A percentile compares a stretch with the other conserved stretches of the same genome.
phyloP scores from a whole-genome alignment of 2,329 filamentous ascomycete genomes.

The Talaromyces funiculosus region DNA sequence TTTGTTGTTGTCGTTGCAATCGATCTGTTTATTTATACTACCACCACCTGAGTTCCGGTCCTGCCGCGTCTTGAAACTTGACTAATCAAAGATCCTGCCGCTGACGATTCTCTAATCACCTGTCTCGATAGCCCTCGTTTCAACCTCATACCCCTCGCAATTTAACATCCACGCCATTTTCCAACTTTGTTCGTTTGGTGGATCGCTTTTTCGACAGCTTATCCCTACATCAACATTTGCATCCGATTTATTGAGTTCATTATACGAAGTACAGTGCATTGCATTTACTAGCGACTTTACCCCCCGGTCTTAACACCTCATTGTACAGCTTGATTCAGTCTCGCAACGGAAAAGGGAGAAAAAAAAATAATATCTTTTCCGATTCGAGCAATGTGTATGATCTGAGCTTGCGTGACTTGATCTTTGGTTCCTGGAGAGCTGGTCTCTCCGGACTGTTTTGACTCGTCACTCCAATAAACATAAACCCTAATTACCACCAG shows the following conservation, averaged over 20 bases:
- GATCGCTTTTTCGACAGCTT: neutral
- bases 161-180: neutral
- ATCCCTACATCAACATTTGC: neutral
- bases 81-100: conserved; percentile 10
- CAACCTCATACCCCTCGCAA: conserved; percentile 10
- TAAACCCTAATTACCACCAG: conserved; percentile 12
- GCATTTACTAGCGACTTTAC: neutral
- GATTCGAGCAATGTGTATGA: conserved; percentile 14
- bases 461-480: neutral
- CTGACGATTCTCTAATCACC: conserved; percentile 4
- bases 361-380: neutral
- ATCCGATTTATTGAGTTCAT: neutral
- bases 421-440: conserved; percentile 35
- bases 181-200: neutral
- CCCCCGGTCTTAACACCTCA: neutral
- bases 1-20: neutral
- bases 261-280: neutral
- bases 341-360: neutral
- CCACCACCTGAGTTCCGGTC: neutral
- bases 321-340: neutral
- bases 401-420: conserved; percentile 14
- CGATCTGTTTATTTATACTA: neutral
- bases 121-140: conserved; percentile 3
- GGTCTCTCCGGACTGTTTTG: conserved; percentile 31
- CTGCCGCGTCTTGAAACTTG: conserved; percentile 10